These are phyloP conservation scores for Fulvia fulva DNA, from an alignment of 2,329 filamentous ascomycete genomes.

Conservation along the genomic window DNA sequence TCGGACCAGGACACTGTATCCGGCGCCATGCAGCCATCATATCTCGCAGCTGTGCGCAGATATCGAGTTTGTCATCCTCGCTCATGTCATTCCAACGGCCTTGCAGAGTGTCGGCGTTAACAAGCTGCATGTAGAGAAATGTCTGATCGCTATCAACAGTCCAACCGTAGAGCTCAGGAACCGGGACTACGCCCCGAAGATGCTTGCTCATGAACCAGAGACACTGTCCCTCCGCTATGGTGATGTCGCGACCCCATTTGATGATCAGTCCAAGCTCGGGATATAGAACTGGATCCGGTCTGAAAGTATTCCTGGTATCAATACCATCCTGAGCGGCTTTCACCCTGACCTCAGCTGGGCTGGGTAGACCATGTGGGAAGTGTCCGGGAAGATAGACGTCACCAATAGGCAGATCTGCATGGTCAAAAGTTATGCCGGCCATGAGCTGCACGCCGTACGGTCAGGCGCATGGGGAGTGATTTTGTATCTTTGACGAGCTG, in stretches of 20 bases:
- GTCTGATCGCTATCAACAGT: neutral
- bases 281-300: slow-evolving; percentile 1
- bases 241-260: slow-evolving; percentile 4
- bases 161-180: slow-evolving; percentile 4
- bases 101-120: neutral
- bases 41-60: neutral
- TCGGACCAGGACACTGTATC: neutral
- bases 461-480: too few species aligned
- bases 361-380: neutral
- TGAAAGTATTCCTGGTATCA: neutral
- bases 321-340: neutral
- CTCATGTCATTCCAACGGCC: neutral
- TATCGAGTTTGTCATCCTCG: neutral
- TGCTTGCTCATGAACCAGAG: neutral
- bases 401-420: neutral
- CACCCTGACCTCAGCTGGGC: neutral
- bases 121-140: slow-evolving; percentile 4
- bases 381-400: neutral
- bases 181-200: neutral
- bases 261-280: neutral
- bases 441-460: too few species aligned
- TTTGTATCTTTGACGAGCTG: too few species aligned
- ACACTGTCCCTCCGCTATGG: slow-evolving; percentile 4
- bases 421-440: too few species aligned
- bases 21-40: neutral